These are phyloP conservation scores for Hirsutella rhossiliensis DNA, from an alignment of 2,329 filamentous ascomycete genomes.

Conservation along the genomic window DNA sequence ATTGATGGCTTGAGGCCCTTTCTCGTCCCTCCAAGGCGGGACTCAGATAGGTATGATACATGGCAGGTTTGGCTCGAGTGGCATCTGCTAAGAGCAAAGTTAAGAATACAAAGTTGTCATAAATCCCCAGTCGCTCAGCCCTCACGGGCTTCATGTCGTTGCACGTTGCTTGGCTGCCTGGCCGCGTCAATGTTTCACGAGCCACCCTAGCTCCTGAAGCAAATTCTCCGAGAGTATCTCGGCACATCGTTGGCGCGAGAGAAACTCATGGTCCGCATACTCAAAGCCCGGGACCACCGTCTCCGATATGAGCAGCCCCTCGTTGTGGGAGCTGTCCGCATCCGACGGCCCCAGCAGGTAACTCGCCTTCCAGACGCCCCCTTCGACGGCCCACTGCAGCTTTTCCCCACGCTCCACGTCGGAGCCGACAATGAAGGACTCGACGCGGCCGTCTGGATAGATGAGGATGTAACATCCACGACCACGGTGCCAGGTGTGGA, in stretches of 20 bases:
- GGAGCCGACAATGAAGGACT: slow-evolving; percentile 51
- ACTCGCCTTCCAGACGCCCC: slow-evolving; percentile 54
- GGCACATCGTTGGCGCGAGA: slow-evolving; percentile 35
- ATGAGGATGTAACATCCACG: slow-evolving; percentile 53
- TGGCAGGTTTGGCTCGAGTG: too few species aligned
- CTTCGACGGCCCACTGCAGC: slow-evolving; percentile 58
- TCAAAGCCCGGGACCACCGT: slow-evolving; percentile 59
- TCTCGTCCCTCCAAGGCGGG: too few species aligned
- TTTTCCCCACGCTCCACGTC: slow-evolving; percentile 45
- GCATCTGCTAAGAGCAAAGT: too few species aligned
- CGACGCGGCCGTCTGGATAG: slow-evolving; percentile 44
- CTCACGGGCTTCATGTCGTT: too few species aligned
- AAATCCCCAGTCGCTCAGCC: too few species aligned
- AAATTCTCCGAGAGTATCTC: slow-evolving; percentile 39
- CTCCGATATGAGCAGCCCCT: slow-evolving; percentile 52
- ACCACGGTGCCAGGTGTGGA: slow-evolving; percentile 54
- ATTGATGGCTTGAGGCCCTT: too few species aligned
- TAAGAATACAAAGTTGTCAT: too few species aligned
- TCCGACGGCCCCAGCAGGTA: slow-evolving; percentile 32
- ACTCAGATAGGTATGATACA: too few species aligned
- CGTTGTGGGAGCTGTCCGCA: slow-evolving; percentile 18
- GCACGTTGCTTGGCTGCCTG: background rate
- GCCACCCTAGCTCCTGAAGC: slow-evolving; percentile 33
- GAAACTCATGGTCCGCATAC: slow-evolving; percentile 54
- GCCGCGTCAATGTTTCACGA: slow-evolving; percentile 17